Evolutionary conservation across 148 eudicot genomes (phyloP).

Genomic region (Bassia scoparia): DNA sequence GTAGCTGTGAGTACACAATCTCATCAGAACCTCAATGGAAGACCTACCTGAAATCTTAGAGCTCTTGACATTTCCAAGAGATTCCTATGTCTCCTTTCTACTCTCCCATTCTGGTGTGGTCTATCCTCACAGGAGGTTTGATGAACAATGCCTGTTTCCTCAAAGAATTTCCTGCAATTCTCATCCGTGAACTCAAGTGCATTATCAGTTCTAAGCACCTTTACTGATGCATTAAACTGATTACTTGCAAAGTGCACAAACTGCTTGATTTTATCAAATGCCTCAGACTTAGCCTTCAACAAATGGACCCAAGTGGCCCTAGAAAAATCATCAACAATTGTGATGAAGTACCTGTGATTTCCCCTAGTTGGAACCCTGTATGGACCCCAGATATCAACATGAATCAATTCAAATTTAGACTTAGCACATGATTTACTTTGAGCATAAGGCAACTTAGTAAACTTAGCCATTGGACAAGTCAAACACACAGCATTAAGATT

Average conservation of each 20-base stretch:
- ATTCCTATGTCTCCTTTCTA: neutral
- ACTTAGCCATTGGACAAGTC: neutral
- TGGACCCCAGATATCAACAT: neutral
- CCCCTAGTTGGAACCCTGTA: neutral
- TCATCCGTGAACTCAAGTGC: neutral
- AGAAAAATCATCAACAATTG: constrained; percentile 9
- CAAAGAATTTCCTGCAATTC: neutral
- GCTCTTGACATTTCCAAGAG: neutral
- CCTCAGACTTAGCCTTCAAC: neutral
- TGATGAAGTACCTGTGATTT: neutral
- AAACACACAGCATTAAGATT: neutral
- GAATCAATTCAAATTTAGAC: neutral
- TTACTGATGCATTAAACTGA: neutral
- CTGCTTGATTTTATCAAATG: neutral
- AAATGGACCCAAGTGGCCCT: neutral
- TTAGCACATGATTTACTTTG: neutral
- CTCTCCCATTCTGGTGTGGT: neutral
- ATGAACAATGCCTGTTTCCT: neutral
- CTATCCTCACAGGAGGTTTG: neutral
- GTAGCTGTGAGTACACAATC: neutral
- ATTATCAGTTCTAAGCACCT: neutral
- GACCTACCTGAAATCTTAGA: neutral
- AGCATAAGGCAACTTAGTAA: neutral
- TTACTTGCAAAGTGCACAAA: neutral
- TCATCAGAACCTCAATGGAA: neutral